Percentiles rank a stretch among this genome's conserved stretches.
phyloP scores from a whole-genome alignment of 2,329 filamentous ascomycete genomes.

The Aureobasidium sp. region DNA sequence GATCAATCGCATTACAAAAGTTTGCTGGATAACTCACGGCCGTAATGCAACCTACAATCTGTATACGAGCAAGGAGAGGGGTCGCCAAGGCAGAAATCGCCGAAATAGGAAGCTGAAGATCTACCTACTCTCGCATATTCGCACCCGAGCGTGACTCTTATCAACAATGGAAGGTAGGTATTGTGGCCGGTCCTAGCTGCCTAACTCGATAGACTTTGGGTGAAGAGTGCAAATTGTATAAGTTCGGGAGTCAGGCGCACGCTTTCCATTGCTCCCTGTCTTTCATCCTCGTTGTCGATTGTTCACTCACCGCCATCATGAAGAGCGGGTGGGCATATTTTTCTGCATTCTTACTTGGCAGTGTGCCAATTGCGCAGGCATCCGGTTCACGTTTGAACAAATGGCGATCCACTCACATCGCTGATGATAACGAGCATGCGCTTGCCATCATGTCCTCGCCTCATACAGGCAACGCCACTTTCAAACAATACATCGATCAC shows the following conservation, averaged over 20 bases:
- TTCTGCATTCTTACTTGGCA: slow-evolving; percentile 4
- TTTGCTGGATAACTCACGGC: neutral
- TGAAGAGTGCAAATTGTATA: neutral
- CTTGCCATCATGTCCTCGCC: neutral
- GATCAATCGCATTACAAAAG: neutral
- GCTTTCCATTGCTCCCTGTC: neutral
- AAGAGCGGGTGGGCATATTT: slow-evolving; percentile 2
- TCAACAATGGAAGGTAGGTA: neutral
- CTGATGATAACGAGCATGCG: neutral
- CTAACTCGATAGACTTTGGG: neutral
- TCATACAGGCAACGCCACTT: slow-evolving; percentile 29
- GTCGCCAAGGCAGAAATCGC: neutral
- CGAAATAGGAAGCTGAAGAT: slow-evolving; percentile 7
- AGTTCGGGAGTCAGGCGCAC: neutral
- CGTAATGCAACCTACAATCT: neutral
- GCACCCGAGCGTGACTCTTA: neutral
- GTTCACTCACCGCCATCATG: neutral
- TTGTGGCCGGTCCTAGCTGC: neutral
- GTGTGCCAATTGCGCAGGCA: neutral
- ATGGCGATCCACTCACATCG: neutral
- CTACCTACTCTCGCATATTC: neutral
- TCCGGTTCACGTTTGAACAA: neutral
- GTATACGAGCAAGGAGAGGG: slow-evolving; percentile 2
- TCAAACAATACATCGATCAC: slow-evolving; percentile 55
- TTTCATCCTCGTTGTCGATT: neutral